These are phyloP conservation scores for Furcasterigmium sp. DNA, from an alignment of 2,329 filamentous ascomycete species.

Conservation along the genomic window DNA sequence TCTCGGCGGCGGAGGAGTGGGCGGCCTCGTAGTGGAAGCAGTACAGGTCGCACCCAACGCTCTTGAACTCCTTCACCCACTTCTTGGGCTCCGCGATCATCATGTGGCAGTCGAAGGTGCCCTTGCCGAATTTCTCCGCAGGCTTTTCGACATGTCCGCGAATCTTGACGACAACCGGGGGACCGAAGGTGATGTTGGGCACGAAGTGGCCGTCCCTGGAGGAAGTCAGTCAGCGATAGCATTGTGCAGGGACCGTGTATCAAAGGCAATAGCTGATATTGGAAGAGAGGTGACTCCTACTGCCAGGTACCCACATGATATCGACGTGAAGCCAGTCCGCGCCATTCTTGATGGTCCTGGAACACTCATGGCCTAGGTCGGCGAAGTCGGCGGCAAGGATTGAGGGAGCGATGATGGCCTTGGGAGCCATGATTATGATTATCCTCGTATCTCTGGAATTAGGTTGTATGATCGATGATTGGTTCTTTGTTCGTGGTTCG, in stretches of 20 bases:
- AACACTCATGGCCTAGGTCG: slow-evolving; percentile 79
- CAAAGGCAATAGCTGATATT: slow-evolving; percentile 1
- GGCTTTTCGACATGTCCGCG: slow-evolving; percentile 78
- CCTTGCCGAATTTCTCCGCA: slow-evolving; percentile 63
- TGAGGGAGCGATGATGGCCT: slow-evolving; percentile 94
- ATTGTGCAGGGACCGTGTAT: background rate
- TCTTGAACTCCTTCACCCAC: slow-evolving; percentile 94
- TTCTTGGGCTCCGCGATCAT: slow-evolving; percentile 99
- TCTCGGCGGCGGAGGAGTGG: slow-evolving; percentile 78
- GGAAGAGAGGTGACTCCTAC: slow-evolving; percentile 14
- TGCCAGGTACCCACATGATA: too few relatives aligned
- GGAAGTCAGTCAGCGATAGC: slow-evolving; percentile 1
- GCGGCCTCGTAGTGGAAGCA: slow-evolving; percentile 99
- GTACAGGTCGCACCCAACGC: slow-evolving; percentile 95
- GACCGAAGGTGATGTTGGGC: slow-evolving; percentile 95
- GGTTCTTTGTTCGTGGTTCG: too few relatives aligned
- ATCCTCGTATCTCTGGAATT: too few relatives aligned
- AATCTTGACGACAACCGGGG: slow-evolving; percentile 92
- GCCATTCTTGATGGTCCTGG: slow-evolving; percentile 76
- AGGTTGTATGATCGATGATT: too few relatives aligned
- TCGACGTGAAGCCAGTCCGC: slow-evolving; percentile 95
- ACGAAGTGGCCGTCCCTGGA: slow-evolving; percentile 96
- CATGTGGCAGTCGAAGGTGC: slow-evolving; percentile 99
- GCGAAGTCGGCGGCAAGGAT: slow-evolving; percentile 97
- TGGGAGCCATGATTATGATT: slow-evolving; percentile 93